Evolutionary conservation across 2,329 filamentous ascomycete genomes (phyloP).

Genomic region (Microsporum canis): DNA sequence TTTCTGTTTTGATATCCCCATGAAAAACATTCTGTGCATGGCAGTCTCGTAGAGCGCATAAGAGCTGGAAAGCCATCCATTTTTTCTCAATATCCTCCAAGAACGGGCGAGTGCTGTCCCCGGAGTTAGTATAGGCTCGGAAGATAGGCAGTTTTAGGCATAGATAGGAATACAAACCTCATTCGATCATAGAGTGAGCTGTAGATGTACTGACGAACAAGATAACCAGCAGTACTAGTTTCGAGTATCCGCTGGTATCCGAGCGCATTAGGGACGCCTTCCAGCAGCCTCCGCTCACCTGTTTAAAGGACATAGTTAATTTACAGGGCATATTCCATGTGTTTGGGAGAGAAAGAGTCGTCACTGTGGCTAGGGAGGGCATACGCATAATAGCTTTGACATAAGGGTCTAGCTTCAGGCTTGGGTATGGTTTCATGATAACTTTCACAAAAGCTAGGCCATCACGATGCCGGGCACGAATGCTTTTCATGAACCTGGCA

Average conservation of each 20-base stretch:
- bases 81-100: constrained; percentile 97
- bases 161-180: constrained; percentile 32
- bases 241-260: constrained; percentile 85
- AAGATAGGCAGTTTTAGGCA: background rate
- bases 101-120: constrained; percentile 74
- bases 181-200: constrained; percentile 95
- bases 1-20: constrained; percentile 97
- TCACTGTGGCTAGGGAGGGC: constrained; percentile 20
- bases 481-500: constrained; percentile 92
- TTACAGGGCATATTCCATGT: background rate
- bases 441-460: constrained; percentile 90
- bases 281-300: constrained; percentile 70
- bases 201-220: constrained; percentile 90
- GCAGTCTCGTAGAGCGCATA: constrained; percentile 85
- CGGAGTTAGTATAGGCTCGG: constrained; percentile 18
- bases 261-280: constrained; percentile 80
- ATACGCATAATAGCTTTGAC: constrained; percentile 63
- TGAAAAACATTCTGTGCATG: constrained; percentile 84
- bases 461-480: constrained; percentile 78
- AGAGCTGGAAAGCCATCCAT: constrained; percentile 91
- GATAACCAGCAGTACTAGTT: constrained; percentile 79
- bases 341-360: background rate
- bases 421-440: constrained; percentile 79
- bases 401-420: constrained; percentile 69
- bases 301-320: background rate